Conservation (phyloP, 2,329 filamentous ascomycete genomes). For the Penicillium brevicompactum region DNA sequence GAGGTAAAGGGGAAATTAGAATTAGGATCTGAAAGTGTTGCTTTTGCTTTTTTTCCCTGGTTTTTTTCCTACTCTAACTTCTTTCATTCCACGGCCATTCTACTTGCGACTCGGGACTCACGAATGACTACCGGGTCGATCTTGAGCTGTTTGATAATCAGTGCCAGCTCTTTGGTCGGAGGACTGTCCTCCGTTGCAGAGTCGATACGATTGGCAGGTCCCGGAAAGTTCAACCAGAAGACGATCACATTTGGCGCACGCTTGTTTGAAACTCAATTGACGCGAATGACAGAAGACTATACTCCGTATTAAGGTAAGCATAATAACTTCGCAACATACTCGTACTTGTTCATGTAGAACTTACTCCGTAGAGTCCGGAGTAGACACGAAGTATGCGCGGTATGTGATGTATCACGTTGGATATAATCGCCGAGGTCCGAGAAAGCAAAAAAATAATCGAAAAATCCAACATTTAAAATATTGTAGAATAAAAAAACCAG, state of each 20-base stretch:
- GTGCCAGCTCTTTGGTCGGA: slow-evolving; percentile 8
- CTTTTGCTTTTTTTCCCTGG: neutral
- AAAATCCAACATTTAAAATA: too few species aligned
- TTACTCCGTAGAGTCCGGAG: neutral
- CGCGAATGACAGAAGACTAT: slow-evolving; percentile 23
- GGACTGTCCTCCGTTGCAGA: slow-evolving; percentile 20
- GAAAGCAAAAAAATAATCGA: neutral
- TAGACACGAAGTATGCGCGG: neutral
- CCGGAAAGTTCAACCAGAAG: slow-evolving; percentile 31
- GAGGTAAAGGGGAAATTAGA: neutral
- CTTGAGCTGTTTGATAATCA: neutral
- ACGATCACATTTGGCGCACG: slow-evolving; percentile 33
- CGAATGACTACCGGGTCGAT: neutral
- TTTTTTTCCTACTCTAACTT: neutral
- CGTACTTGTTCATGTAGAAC: too few species aligned
- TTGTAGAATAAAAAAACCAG: too few species aligned
- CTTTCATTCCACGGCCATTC: neutral
- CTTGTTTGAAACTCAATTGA: slow-evolving; percentile 39
- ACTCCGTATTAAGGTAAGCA: neutral
- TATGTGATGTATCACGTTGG: neutral
- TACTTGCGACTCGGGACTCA: neutral
- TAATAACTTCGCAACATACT: too few species aligned
- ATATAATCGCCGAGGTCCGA: neutral
- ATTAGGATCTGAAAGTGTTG: neutral
- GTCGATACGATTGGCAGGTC: slow-evolving; percentile 21